These are phyloP conservation scores for Geosmithia morbida DNA, from an alignment of 2,329 filamentous ascomycete species.

Conservation along the genomic window DNA sequence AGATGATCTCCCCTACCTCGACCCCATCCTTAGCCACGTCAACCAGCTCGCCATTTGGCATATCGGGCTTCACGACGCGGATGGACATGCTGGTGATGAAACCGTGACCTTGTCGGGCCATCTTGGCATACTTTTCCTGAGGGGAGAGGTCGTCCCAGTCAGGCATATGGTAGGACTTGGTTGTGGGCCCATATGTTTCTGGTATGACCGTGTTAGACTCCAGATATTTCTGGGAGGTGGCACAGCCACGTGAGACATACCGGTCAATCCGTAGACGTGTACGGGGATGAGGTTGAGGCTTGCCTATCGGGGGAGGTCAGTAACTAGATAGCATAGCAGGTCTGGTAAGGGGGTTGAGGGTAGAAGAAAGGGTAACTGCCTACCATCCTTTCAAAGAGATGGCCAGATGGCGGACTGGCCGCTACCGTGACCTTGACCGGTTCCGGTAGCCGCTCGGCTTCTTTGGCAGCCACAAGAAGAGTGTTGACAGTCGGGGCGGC, in stretches of 20 bases:
- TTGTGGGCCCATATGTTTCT: constrained; percentile 91
- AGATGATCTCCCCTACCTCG: constrained; percentile 52
- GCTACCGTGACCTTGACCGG: constrained; percentile 83
- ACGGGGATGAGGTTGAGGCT: constrained; percentile 74
- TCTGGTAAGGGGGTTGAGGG: neutral
- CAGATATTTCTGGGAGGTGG: neutral
- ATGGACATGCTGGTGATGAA: constrained; percentile 72
- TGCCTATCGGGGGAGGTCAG: constrained; percentile 12
- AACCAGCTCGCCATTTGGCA: constrained; percentile 40
- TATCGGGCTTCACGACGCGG: constrained; percentile 68
- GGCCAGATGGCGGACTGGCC: constrained; percentile 75
- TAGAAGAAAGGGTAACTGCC: constrained; percentile 3
- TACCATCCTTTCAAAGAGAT: constrained; percentile 90
- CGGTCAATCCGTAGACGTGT: constrained; percentile 76
- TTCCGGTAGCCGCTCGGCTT: constrained; percentile 54
- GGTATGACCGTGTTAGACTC: neutral
- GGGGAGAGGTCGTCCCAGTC: constrained; percentile 62
- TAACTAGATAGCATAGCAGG: neutral
- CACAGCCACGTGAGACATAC: constrained; percentile 7
- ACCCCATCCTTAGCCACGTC: constrained; percentile 33
- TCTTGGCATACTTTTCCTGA: constrained; percentile 70
- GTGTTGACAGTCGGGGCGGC: constrained; percentile 96
- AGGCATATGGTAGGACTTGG: constrained; percentile 80
- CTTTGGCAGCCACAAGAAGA: constrained; percentile 64
- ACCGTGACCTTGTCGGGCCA: constrained; percentile 90